phyloP scores from a whole-genome alignment of 192 early-diverging fungal genomes.

The Coemansia aciculifera region DNA sequence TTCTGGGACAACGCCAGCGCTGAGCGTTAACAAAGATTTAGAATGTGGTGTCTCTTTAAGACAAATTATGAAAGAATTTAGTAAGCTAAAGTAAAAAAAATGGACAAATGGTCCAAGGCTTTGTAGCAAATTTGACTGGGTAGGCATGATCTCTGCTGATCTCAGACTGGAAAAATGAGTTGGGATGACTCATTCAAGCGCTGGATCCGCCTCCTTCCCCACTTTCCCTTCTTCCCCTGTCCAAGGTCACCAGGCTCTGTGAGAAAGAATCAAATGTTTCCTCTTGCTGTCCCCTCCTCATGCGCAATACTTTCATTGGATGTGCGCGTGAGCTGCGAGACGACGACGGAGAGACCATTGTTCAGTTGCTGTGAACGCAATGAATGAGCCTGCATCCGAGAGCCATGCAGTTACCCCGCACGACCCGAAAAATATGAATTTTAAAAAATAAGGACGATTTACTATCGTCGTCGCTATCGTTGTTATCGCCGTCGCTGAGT shows the following conservation, averaged over 20 bases:
- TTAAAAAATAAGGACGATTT: background rate
- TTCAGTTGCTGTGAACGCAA: background rate
- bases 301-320: background rate
- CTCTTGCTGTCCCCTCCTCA: background rate
- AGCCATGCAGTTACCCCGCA: slow-evolving; percentile 2
- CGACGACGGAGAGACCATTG: background rate
- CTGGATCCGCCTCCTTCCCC: background rate
- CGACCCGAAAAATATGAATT: background rate
- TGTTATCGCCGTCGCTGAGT: background rate
- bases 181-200: background rate
- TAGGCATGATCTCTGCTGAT: background rate
- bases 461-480: background rate
- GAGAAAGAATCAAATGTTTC: background rate
- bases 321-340: slow-evolving; percentile 4
- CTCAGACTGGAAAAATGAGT: background rate
- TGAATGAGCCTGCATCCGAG: slow-evolving; percentile 1
- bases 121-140: background rate
- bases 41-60: background rate
- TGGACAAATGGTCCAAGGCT: background rate
- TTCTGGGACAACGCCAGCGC: slow-evolving; percentile 8
- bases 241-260: too few species aligned
- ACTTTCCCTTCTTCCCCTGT: background rate
- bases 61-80: background rate
- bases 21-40: background rate
- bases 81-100: background rate